Evolutionary conservation across 345 rosid genomes (phyloP), one percentile per base, ranked within the genome.

Genomic region (Arabis alpina): DNA sequence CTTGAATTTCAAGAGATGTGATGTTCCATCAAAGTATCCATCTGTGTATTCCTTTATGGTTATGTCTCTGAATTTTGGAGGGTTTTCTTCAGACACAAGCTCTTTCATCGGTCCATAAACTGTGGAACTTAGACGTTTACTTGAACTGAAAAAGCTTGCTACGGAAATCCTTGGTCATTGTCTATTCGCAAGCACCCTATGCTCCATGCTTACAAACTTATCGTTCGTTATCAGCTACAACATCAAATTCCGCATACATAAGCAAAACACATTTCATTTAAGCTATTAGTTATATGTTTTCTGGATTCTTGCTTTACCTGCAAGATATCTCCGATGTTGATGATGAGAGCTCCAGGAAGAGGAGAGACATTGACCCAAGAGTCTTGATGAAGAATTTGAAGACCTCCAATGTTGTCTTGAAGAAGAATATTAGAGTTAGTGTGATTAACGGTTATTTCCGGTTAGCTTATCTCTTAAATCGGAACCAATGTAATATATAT

Each of bases 41-140:
- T 41, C 10, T 0, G 69, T 13, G 23, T 64, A 77, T 2, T 84
- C 83, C 30, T 7, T 49, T 1, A 77, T 7, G 10, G 74, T 66
- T 39, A 47, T 49, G 34, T 72, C 73, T 68, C 47, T 48, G 54
- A 77, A 81, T 7, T 66, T 67, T 4, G 82, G 81, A 48, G 81
- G 87, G 58, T 76, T 81, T 8, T 70, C 82, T 36, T 76, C 76
- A 0, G 85, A 77, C 51, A 75, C 13, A 51, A 78, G 61, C 70
- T 84, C 85, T 48, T 75, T 73, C 13, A 81, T 73, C 8, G 87
- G 83, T 43, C 87, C 83, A 59, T 77, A 77, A n/a, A 53, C 6
- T 61, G 14, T 72, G 4, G 63, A 27, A 5, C 10, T 62, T 0
- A 24, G 25, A 16, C 5, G 47, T 10, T 34, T 0, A 28, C 56